Conservation (phyloP, 768 basidiomycete genomes). For the Suillus lakei region DNA sequence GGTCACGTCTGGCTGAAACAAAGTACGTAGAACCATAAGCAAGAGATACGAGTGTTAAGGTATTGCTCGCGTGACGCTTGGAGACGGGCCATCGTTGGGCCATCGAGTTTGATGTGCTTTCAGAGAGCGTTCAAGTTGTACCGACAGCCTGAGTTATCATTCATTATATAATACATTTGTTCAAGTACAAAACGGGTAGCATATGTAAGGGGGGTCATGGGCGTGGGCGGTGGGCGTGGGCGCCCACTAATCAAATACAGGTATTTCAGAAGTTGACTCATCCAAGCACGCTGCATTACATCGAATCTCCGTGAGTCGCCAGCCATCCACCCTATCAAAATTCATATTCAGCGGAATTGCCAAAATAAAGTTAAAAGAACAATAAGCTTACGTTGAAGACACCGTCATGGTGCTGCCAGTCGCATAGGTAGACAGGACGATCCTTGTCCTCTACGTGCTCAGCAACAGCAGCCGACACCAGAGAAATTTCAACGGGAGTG, state of each 20-base stretch:
- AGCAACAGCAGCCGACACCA: constrained; percentile 29
- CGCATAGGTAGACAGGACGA: constrained; percentile 25
- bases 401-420: constrained; percentile 24
- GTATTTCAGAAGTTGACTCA: neutral
- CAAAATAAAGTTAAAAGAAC: neutral
- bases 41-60: too few species aligned
- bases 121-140: too few species aligned
- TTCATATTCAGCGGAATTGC: neutral
- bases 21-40: too few species aligned
- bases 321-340: constrained; percentile 12
- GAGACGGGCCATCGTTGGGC: too few species aligned
- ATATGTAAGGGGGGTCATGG: too few species aligned
- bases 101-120: too few species aligned
- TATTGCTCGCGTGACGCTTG: too few species aligned
- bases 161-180: too few species aligned
- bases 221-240: too few species aligned
- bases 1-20: too few species aligned
- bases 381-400: constrained; percentile 26
- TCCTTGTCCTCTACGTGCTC: constrained; percentile 17
- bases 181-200: too few species aligned
- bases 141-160: too few species aligned
- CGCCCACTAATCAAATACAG: neutral
- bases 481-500: constrained; percentile 23
- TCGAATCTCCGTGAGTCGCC: constrained; percentile 3
- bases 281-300: neutral